Base-by-base conservation (phyloP, 805 yeast genomes). In the Yarrowia deformans region DNA sequence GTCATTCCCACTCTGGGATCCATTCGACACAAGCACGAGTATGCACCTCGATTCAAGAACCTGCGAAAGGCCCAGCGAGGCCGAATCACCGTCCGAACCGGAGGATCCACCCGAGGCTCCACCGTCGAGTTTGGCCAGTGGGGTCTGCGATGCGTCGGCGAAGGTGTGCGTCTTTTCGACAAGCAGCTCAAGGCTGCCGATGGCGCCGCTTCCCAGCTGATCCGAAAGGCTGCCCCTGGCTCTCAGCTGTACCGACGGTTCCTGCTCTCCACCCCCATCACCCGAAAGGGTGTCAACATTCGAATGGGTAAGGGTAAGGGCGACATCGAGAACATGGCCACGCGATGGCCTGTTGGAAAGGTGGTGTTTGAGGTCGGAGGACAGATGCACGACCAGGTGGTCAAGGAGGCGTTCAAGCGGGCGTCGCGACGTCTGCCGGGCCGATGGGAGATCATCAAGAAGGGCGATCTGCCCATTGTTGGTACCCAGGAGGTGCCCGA, bases 261-360 rank as follows among this genome's bases (percentile, higher is more conserved):
- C 69, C 87, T 88, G 64, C 90, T 97, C 29, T 89, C 90, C 77
- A 85, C 92, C 68, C 95, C 98, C 0, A 97, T 95, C 13, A 93
- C 97, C 80, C 87, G 91, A 71, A 95, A 95, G 82, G 99, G 99
- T 82, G 95, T 95, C 79, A 97, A 95, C 79, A 92, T 97, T 12
- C 95, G 99, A 88, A 95, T 95, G 99, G 99, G 99, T 83, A 95
- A 95, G 80, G 99, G 99, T 82, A 95, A 95, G 81, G 99, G 99
- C 80, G 89, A 93, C 0, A 94, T 95, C 77, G 97, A 92, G 75
- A 95, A 92, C 81, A 95, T 98, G 98, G 96, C 97, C 75, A 90
- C 88, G 42, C 87, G 99, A 75, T 95, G 95, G 14, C 97, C 98
- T 49, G 93, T 98, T 0, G 99, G 99, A 3, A 93, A 93, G 76